Evolutionary conservation across 495 filamentous ascomycete species (phyloP).

Genomic region (Talaromyces ruber): DNA sequence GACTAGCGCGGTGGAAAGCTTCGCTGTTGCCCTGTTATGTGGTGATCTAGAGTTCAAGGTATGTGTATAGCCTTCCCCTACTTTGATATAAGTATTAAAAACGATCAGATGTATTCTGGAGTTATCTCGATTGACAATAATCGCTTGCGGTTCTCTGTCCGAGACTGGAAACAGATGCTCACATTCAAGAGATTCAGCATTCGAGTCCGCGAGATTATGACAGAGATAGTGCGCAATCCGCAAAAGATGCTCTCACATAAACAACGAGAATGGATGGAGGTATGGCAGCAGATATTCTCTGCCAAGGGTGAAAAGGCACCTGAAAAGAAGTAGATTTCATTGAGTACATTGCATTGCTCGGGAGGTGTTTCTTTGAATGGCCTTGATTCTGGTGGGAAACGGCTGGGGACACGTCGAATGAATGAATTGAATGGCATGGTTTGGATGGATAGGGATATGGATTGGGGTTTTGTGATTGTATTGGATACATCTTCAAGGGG

Average conservation of each 20-base stretch:
- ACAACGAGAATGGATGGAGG: constrained; percentile 68
- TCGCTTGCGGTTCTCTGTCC: constrained; percentile 72
- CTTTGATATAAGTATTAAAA: neutral
- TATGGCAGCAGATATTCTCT: constrained; percentile 45
- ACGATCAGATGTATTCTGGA: constrained; percentile 64
- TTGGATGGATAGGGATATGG: neutral
- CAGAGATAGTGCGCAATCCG: constrained; percentile 59
- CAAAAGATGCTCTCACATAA: constrained; percentile 56
- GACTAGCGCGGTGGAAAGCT: constrained; percentile 70
- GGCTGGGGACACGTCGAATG: neutral
- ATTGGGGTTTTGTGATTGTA: neutral
- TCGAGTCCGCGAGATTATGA: constrained; percentile 62
- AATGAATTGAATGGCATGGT: neutral
- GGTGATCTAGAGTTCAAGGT: constrained; percentile 79
- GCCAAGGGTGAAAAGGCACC: neutral
- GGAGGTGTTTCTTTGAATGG: neutral
- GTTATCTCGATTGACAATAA: constrained; percentile 80
- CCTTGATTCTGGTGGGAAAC: neutral
- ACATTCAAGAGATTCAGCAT: constrained; percentile 69
- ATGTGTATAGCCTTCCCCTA: constrained; percentile 8
- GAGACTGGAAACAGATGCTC: constrained; percentile 87
- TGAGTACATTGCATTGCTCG: neutral
- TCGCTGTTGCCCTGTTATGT: constrained; percentile 74
- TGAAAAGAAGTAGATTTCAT: neutral
- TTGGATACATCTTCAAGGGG: neutral